Conservation (phyloP, 371 early-diverging fungal species). For the Mucor velutinosus region DNA sequence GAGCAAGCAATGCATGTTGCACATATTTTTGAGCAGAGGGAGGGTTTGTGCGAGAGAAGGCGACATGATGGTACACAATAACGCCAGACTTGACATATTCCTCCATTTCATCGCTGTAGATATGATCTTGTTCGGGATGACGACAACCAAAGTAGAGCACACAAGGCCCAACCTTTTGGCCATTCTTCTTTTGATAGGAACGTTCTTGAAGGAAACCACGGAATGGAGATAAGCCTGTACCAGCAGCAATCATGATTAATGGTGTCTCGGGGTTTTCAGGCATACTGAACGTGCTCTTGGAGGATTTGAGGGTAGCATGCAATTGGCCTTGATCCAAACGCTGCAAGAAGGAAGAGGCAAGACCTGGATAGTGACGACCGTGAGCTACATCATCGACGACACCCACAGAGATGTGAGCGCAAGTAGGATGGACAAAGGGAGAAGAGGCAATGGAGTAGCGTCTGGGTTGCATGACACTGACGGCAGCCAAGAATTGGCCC, state of each 20-base stretch:
- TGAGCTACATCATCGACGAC: conserved; percentile 44
- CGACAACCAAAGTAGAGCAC: conserved; percentile 85
- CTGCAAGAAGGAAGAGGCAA: conserved; percentile 38
- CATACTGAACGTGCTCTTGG: conserved; percentile 36
- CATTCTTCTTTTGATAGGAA: conserved; percentile 19
- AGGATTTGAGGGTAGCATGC: conserved; percentile 35
- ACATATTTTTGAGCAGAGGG: conserved; percentile 36
- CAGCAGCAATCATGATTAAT: conserved; percentile 60
- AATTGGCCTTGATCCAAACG: neutral
- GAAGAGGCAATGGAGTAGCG: conserved; percentile 59
- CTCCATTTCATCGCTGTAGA: conserved; percentile 69
- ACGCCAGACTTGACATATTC: conserved; percentile 43
- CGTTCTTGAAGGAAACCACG: conserved; percentile 68
- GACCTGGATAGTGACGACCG: conserved; percentile 36
- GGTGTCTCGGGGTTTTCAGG: conserved; percentile 42
- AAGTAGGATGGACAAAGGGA: conserved; percentile 27
- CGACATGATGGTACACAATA: conserved; percentile 59
- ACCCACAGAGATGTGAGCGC: conserved; percentile 37
- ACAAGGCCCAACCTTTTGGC: conserved; percentile 18
- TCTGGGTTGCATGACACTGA: conserved; percentile 49
- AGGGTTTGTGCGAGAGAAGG: conserved; percentile 62
- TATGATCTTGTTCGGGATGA: conserved; percentile 65
- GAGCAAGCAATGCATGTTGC: conserved; percentile 40
- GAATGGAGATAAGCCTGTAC: conserved; percentile 91
- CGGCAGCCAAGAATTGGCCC: conserved; percentile 46